These are phyloP conservation scores for Aspergillus fumigatus DNA, from an alignment of 2,329 filamentous ascomycete genomes.

Conservation along the genomic window DNA sequence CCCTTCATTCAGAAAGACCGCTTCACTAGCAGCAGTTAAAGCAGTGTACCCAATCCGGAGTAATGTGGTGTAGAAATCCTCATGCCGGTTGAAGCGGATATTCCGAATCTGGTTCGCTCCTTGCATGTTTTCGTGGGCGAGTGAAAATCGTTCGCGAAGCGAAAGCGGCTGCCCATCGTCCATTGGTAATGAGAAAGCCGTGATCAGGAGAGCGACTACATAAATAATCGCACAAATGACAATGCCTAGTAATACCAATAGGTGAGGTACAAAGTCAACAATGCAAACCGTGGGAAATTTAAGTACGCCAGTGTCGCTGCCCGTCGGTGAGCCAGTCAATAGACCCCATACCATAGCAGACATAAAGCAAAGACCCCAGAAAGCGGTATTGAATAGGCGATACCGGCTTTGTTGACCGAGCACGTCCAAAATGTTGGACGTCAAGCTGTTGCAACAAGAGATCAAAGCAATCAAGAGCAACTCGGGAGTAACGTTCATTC, in stretches of 20 bases:
- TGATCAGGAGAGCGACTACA: constrained; percentile 67
- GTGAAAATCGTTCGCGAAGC: constrained; percentile 57
- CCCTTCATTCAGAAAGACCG: constrained; percentile 92
- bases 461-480: constrained; percentile 80
- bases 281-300: constrained; percentile 93
- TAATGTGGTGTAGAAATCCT: constrained; percentile 93
- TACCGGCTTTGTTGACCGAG: constrained; percentile 73
- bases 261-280: constrained; percentile 88
- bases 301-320: constrained; percentile 57
- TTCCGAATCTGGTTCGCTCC: constrained; percentile 81
- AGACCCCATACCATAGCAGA: constrained; percentile 75
- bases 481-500: constrained; percentile 85
- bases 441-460: constrained; percentile 84
- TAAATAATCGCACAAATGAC: constrained; percentile 73
- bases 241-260: constrained; percentile 81
- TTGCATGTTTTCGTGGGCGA: constrained; percentile 85
- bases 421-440: constrained; percentile 76
- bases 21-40: constrained; percentile 89
- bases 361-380: constrained; percentile 93
- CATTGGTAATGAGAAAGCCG: constrained; percentile 62
- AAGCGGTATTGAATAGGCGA: constrained; percentile 77
- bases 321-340: constrained; percentile 42
- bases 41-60: constrained; percentile 82
- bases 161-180: constrained; percentile 43
- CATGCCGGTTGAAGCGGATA: constrained; percentile 74